Evolutionary conservation across 805 yeast species (phyloP).

Genomic region (Saturnispora sekii): DNA sequence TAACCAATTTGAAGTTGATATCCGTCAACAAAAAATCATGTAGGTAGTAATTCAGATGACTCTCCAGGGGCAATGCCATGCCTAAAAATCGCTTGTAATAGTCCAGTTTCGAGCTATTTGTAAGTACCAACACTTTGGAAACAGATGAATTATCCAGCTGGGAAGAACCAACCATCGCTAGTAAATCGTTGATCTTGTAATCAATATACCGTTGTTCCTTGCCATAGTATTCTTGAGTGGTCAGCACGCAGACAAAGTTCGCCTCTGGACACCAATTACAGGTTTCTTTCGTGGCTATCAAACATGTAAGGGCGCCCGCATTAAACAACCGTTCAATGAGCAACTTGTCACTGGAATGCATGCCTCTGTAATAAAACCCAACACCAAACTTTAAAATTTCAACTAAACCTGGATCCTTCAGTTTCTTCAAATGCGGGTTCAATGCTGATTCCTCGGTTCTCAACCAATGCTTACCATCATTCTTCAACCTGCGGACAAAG

Average conservation of each 20-base stretch:
- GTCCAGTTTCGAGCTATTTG: constrained; percentile 42
- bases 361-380: constrained; percentile 50
- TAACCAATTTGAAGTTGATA: constrained; percentile 55
- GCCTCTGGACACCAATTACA: constrained; percentile 43
- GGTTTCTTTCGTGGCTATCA: constrained; percentile 57
- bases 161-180: constrained; percentile 54
- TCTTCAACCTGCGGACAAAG: constrained; percentile 26
- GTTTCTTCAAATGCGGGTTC: constrained; percentile 31
- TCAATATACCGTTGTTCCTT: constrained; percentile 61
- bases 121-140: constrained; percentile 44
- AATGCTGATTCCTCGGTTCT: constrained; percentile 32
- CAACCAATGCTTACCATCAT: constrained; percentile 32
- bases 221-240: constrained; percentile 67
- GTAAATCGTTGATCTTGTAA: constrained; percentile 53
- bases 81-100: constrained; percentile 65
- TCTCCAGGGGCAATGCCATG: constrained; percentile 78
- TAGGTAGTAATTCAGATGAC: constrained; percentile 47
- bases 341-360: constrained; percentile 45
- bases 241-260: constrained; percentile 48
- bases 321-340: constrained; percentile 44
- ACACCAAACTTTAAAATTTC: constrained; percentile 47
- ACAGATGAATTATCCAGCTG: constrained; percentile 21
- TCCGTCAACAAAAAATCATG: constrained; percentile 68
- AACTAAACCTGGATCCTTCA: constrained; percentile 38
- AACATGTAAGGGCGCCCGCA: constrained; percentile 40